Evolutionary conservation across 139 green algal species (phyloP).

Genomic region (Chlamydomonas sphaeroides): DNA sequence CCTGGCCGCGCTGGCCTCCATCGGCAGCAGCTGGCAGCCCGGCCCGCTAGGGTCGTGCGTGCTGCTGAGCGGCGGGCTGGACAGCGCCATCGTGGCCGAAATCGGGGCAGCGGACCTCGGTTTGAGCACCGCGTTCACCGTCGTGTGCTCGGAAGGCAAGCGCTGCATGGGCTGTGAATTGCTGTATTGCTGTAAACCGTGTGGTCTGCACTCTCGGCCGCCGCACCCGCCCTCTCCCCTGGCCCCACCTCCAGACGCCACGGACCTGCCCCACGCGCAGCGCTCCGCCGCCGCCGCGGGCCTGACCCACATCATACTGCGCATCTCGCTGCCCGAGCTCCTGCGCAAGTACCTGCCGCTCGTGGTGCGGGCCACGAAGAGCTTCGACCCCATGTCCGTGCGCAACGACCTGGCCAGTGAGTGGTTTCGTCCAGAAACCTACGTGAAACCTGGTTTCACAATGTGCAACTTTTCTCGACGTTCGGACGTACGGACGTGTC

Average conservation of each 20-base stretch:
- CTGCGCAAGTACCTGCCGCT: conserved; percentile 1
- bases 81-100: conserved; percentile 25
- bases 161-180: too few species aligned
- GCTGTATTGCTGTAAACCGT: too few species aligned
- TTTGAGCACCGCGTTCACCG: conserved; percentile 19
- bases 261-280: conserved; percentile 8
- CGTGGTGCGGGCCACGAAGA: conserved; percentile 2
- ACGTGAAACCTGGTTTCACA: too few species aligned
- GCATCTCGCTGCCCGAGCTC: conserved; percentile 10
- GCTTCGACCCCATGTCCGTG: conserved; percentile 37
- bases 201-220: background rate
- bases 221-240: background rate
- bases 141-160: conserved; percentile 22
- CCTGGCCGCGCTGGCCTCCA: background rate
- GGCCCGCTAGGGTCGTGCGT: background rate
- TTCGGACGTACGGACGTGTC: too few species aligned
- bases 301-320: conserved; percentile 4
- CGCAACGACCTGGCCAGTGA: conserved; percentile 26
- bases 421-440: too few species aligned
- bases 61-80: conserved; percentile 13
- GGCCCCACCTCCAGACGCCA: background rate
- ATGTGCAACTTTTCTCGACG: too few species aligned
- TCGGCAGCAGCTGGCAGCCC: background rate
- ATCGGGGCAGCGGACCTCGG: background rate
- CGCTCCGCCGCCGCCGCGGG: background rate